These are phyloP conservation scores for Paramecium biaurelia DNA, from an alignment of 73 alveolate species.

Conservation along the genomic window DNA sequence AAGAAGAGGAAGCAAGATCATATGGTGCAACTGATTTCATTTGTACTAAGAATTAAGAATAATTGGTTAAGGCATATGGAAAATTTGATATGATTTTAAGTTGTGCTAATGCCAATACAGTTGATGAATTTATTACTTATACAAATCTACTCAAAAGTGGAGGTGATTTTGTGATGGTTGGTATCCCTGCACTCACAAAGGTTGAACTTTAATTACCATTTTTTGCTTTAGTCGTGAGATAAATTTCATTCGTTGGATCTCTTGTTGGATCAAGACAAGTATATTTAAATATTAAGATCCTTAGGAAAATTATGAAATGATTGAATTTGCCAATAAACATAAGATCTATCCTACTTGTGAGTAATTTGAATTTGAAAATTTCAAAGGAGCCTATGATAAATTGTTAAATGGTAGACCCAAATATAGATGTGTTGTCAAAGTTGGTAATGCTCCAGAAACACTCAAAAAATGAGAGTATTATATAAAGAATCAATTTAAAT, in stretches of 20 bases:
- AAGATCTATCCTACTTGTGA: constrained; percentile 60
- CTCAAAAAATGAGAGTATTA: constrained; percentile 8
- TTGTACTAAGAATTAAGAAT: constrained; percentile 57
- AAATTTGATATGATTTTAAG: constrained; percentile 67
- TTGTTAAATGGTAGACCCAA: constrained; percentile 7
- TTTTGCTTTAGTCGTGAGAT: constrained; percentile 60
- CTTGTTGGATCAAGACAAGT: constrained; percentile 69
- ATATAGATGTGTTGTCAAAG: constrained; percentile 45
- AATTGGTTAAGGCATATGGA: constrained; percentile 59
- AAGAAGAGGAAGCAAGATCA: constrained; percentile 67
- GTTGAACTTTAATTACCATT: constrained; percentile 55
- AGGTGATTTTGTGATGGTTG: constrained; percentile 69
- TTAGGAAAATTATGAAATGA: constrained; percentile 57
- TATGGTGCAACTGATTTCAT: constrained; percentile 80
- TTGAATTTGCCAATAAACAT: constrained; percentile 56
- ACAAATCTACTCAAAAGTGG: constrained; percentile 48
- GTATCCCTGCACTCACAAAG: constrained; percentile 65
- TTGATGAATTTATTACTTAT: constrained; percentile 15
- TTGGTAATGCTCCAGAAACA: constrained; percentile 36
- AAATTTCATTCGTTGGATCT: constrained; percentile 63
- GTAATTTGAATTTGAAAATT: constrained; percentile 43
- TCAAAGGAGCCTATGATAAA: constrained; percentile 31
- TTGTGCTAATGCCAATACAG: constrained; percentile 56
- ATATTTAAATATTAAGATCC: neutral
- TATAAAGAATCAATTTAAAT: neutral